Base-by-base conservation (phyloP, 306 rosid genomes). In the Glycine tomentella region DNA sequence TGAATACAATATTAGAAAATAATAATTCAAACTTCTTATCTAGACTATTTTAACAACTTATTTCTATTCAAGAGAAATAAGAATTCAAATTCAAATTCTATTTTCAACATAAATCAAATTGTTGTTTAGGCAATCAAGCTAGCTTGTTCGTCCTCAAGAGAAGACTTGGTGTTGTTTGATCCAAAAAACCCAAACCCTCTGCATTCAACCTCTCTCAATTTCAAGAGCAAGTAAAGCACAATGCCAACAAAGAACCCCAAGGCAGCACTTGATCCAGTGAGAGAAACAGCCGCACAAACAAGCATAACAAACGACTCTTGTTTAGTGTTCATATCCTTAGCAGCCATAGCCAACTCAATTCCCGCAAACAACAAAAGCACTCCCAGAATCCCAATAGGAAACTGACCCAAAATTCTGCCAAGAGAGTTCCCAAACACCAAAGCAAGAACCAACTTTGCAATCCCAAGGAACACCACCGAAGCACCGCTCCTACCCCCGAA, bases 401-500 rank as follows among this genome's bases (percentile, higher is more conserved):
- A 90, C 69, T 85, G 66, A 8, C 84, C 83, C 86, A 93, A 73
- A 6, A 93, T 85, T 12, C 80, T 82, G 52, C 83, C 94, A 67
- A 90, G 89, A 0, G 94, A 90, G 25, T 91, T 91, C 48, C 96
- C 97, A 53, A 93, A 88, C 40, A 83, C 87, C 80, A 93, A 70
- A 7, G 92, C 97, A 58, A 92, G 72, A 10, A 84, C 38, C 87
- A 92, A 38, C 15, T 93, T 93, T 0, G 86, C 91, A 33, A 88
- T 14, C 17, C 97, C 97, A 45, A 93, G 80, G 48, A 88, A 90
- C 56, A 90, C 90, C 46, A 93, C 92, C 6, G 97, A 89, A 10
- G 93, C 89, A 0, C 97, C 97, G 33, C 95, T 89, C 78, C 97
- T 84, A 2, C 96, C 97, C 1, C 97, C 97, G 73, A 93, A 93